Evolutionary conservation across 176 grass and related monocot species (phyloP).

Genomic region (Cymbopogon citratus): DNA sequence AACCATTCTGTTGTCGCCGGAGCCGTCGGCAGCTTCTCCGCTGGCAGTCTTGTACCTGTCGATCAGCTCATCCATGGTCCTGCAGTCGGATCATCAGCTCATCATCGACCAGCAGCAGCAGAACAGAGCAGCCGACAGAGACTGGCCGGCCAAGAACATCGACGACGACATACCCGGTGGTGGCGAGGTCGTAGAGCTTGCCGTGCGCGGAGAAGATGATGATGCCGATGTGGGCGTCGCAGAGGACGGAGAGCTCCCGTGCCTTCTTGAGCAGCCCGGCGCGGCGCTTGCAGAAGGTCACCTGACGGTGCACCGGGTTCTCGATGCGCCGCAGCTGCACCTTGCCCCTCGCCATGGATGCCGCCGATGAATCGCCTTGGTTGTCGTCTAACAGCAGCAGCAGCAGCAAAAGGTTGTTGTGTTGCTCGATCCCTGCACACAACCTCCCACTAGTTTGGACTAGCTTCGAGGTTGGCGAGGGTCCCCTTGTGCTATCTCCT

Average conservation of each 20-base stretch:
- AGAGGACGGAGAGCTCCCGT: conserved; percentile 83
- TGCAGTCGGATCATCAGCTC: too few relatives aligned
- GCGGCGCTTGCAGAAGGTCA: conserved; percentile 98
- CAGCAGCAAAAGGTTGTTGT: not conserved
- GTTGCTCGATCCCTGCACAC: conserved; percentile 27
- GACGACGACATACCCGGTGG: conserved; percentile 53
- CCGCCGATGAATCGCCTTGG: too few relatives aligned
- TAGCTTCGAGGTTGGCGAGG: conserved; percentile 97
- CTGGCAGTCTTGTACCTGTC: too few relatives aligned
- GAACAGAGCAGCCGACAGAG: too few relatives aligned
- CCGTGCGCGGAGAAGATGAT: conserved; percentile 96
- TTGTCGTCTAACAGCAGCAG: not conserved
- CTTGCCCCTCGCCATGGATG: conserved; percentile 59
- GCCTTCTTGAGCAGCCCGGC: conserved; percentile 92
- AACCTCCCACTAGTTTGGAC: conserved; percentile 99
- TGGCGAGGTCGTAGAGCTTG: conserved; percentile 93
- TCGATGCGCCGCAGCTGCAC: conserved; percentile 68
- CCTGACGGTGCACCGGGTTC: conserved; percentile 81
- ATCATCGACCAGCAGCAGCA: too few relatives aligned
- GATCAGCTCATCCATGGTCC: too few relatives aligned
- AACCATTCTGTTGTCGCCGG: too few relatives aligned
- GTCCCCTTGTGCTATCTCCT: not conserved
- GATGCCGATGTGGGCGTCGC: conserved; percentile 85
- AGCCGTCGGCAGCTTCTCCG: too few relatives aligned
- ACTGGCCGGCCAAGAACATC: too few relatives aligned